Evolutionary conservation across 257 asterid species (phyloP).

Genomic region (Coffea canephora): DNA sequence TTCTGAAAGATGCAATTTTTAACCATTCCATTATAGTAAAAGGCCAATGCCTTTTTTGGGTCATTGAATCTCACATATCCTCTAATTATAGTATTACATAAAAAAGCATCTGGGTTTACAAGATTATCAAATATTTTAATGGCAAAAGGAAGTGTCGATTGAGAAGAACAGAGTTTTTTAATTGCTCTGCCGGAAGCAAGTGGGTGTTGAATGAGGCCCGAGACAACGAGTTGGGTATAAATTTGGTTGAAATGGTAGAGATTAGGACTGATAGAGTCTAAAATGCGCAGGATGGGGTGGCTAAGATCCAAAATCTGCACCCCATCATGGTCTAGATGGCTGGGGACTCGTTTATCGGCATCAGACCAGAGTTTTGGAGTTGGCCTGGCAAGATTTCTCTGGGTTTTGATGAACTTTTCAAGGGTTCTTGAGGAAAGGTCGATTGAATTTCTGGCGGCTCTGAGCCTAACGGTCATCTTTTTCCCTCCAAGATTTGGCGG

Average conservation of each 20-base stretch:
- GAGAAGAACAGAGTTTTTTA: conserved; percentile 32
- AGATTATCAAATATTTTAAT: conserved; percentile 25
- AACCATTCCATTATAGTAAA: conserved; percentile 31
- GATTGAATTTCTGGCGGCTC: not conserved
- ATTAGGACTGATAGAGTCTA: conserved; percentile 22
- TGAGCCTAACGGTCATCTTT: conserved; percentile 17
- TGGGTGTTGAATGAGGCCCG: conserved; percentile 34
- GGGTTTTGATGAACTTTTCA: conserved; percentile 30
- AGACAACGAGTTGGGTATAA: conserved; percentile 31
- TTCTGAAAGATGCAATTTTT: conserved; percentile 28
- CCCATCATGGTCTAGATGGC: conserved; percentile 13
- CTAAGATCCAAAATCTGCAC: conserved; percentile 17
- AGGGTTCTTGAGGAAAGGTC: conserved; percentile 24
- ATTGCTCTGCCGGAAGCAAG: conserved; percentile 33
- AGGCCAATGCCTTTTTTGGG: conserved; percentile 27
- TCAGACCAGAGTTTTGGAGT: conserved; percentile 34
- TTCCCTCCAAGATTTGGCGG: conserved; percentile 16
- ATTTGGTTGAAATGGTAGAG: conserved; percentile 30
- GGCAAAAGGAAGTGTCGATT: conserved; percentile 15
- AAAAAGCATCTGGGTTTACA: conserved; percentile 39
- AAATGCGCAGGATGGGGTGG: conserved; percentile 31
- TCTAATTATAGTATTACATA: conserved; percentile 34
- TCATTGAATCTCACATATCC: conserved; percentile 25
- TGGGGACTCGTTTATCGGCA: not conserved
- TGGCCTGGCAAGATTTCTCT: conserved; percentile 35